A percentile compares a stretch with the other conserved stretches of the same genome.
These are phyloP conservation scores for Tripterygium wilfordii DNA, from an alignment of 177 flowering plant genomes.

Conservation along the genomic window DNA sequence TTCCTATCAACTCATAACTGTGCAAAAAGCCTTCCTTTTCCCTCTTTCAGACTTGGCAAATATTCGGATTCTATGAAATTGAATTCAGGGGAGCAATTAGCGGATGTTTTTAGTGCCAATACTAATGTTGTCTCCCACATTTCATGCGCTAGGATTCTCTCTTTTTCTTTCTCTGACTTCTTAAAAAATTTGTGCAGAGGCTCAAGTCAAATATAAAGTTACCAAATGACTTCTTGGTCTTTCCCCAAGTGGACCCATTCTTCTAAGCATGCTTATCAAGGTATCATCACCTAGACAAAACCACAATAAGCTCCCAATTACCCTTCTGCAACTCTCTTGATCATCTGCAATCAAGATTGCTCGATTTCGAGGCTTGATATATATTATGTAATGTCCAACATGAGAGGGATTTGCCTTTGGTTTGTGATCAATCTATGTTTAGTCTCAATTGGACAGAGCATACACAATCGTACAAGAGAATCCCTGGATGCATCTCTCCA, in stretches of 20 bases:
- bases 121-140: conserved; percentile 1
- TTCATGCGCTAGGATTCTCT: neutral
- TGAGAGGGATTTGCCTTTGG: conserved; percentile 3
- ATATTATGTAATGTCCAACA: neutral
- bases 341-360: neutral
- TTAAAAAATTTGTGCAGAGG: neutral
- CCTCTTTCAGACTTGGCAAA: no score
- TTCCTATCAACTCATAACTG: no score
- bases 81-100: neutral
- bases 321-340: neutral
- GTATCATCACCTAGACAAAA: no score
- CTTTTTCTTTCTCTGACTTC: neutral
- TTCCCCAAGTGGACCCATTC: no score
- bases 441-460: conserved; percentile 2
- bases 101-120: neutral
- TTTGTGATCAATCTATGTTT: conserved; percentile 4
- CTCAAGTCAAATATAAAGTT: no score
- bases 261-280: no score
- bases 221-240: no score
- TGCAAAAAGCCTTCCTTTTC: no score
- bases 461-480: neutral
- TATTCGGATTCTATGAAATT: no score
- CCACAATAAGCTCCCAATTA: neutral
- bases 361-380: neutral
- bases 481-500: conserved; percentile 27